Percentiles rank a stretch among this genome's conserved stretches.
Conservation (phyloP, 2,329 filamentous ascomycete species). For the Didymella glomerata region DNA sequence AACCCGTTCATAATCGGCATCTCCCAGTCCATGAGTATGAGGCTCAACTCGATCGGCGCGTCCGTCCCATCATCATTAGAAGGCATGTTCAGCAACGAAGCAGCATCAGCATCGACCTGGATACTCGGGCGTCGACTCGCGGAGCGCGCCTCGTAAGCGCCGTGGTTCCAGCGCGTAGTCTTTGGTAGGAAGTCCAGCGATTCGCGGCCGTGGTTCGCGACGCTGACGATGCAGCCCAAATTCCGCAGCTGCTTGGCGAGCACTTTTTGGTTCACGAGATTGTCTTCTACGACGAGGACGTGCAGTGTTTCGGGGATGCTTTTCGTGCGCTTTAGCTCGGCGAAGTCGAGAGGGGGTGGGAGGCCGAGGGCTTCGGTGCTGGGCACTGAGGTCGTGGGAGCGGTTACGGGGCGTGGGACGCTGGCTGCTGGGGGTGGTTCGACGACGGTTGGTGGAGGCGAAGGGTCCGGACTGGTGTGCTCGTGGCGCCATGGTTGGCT, state of each 20-base stretch:
- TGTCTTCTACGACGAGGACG: constrained; percentile 51
- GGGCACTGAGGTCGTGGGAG: neutral
- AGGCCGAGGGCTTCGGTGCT: constrained; percentile 16
- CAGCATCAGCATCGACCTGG: constrained; percentile 39
- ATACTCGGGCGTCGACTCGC: constrained; percentile 57
- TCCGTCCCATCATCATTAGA: neutral
- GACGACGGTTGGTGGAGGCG: neutral
- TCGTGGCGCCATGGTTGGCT: constrained; percentile 8
- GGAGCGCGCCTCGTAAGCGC: neutral
- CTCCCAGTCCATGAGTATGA: constrained; percentile 48
- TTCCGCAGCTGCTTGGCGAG: constrained; percentile 52
- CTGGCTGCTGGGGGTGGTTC: neutral
- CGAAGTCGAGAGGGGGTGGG: constrained; percentile 16
- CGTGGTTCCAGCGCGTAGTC: constrained; percentile 37
- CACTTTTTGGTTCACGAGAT: constrained; percentile 54
- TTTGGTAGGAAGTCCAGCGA: constrained; percentile 46
- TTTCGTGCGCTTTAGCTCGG: constrained; percentile 21
- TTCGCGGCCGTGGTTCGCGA: constrained; percentile 53
- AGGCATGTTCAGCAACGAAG: neutral
- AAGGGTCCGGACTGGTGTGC: neutral
- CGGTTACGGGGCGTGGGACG: neutral
- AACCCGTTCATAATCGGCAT: constrained; percentile 50
- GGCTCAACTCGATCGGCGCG: constrained; percentile 20
- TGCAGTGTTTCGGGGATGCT: constrained; percentile 28
- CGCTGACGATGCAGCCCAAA: constrained; percentile 47